Conservation (phyloP, 2,329 filamentous ascomycete genomes). For the Monosporascus cannonballus region DNA sequence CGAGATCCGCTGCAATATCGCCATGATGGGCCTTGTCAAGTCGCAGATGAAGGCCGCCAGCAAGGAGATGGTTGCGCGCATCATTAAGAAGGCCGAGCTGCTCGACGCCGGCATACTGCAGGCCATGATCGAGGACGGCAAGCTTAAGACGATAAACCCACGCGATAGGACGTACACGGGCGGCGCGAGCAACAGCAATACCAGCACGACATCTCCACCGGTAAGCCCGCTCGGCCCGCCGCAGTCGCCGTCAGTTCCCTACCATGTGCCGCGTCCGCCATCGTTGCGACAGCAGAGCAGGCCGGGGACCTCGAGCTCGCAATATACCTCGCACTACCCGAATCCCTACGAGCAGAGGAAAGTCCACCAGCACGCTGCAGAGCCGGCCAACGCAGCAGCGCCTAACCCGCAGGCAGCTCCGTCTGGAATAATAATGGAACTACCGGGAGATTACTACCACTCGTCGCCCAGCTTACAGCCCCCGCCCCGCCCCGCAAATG, state of each 20-base stretch:
- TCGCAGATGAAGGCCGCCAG: slow-evolving; percentile 60
- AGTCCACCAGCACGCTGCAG: slow-evolving; percentile 25
- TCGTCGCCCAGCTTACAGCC: slow-evolving; percentile 22
- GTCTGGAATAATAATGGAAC: slow-evolving; percentile 27
- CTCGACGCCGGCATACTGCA: slow-evolving; percentile 59
- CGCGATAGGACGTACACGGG: slow-evolving; percentile 24
- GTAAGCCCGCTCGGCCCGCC: slow-evolving; percentile 11
- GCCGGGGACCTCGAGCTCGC: slow-evolving; percentile 27
- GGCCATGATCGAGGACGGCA: slow-evolving; percentile 62
- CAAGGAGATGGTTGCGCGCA: slow-evolving; percentile 60
- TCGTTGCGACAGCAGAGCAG: slow-evolving; percentile 26
- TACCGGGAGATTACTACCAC: slow-evolving; percentile 44
- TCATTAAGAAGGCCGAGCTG: slow-evolving; percentile 66
- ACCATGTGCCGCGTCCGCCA: slow-evolving; percentile 34
- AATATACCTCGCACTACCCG: slow-evolving; percentile 16
- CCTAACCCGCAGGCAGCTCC: slow-evolving; percentile 4
- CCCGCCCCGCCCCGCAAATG: slow-evolving; percentile 25
- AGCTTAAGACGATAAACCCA: slow-evolving; percentile 52
- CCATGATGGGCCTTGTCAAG: slow-evolving; percentile 60
- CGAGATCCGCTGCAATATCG: slow-evolving; percentile 63
- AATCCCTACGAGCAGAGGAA: slow-evolving; percentile 14
- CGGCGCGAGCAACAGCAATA: slow-evolving; percentile 11
- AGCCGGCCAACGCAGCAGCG: slow-evolving; percentile 31
- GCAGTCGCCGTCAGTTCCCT: slow-evolving; percentile 27
- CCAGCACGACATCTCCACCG: slow-evolving; percentile 11